Percentiles rank a stretch among this genome's conserved stretches.
Evolutionary conservation across 805 yeast genomes (phyloP).

Genomic region (Candida dendrica): DNA sequence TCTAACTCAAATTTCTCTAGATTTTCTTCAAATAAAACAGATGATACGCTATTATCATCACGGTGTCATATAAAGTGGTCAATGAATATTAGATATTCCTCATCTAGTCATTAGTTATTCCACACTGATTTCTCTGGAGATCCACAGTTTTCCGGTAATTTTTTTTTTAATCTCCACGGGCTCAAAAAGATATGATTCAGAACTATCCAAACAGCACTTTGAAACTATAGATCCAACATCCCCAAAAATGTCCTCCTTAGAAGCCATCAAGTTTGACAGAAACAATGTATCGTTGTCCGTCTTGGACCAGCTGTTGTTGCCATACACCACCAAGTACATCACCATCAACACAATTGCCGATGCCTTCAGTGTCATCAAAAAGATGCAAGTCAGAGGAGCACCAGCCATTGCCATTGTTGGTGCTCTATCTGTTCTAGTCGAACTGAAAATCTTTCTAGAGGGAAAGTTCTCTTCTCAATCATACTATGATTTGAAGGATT

Average conservation of each 20-base stretch:
- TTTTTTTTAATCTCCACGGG: not conserved
- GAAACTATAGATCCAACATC: not conserved
- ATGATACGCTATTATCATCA: too few relatives aligned
- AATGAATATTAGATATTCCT: too few relatives aligned
- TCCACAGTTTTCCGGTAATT: not conserved
- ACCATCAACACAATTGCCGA: conserved; percentile 56
- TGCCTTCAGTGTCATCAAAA: conserved; percentile 76
- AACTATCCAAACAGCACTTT: not conserved
- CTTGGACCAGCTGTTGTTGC: conserved; percentile 77
- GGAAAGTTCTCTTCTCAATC: conserved; percentile 20
- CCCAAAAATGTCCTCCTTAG: conserved; percentile 32
- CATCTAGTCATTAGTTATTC: too few relatives aligned
- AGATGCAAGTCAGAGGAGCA: conserved; percentile 96
- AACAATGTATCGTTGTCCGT: conserved; percentile 42
- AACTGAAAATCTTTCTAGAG: conserved; percentile 32
- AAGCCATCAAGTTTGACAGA: conserved; percentile 65
- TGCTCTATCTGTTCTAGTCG: conserved; percentile 75
- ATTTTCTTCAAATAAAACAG: too few relatives aligned
- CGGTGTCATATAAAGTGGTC: too few relatives aligned
- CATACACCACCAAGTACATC: conserved; percentile 70
- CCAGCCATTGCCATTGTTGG: conserved; percentile 98
- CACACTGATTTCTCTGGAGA: not conserved
- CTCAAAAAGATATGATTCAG: not conserved
- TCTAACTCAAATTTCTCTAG: too few relatives aligned
- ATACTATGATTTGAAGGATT: conserved; percentile 25